These are phyloP conservation scores for Dothiorella sarmentorum DNA, from an alignment of 2,329 filamentous ascomycete species.

Conservation along the genomic window DNA sequence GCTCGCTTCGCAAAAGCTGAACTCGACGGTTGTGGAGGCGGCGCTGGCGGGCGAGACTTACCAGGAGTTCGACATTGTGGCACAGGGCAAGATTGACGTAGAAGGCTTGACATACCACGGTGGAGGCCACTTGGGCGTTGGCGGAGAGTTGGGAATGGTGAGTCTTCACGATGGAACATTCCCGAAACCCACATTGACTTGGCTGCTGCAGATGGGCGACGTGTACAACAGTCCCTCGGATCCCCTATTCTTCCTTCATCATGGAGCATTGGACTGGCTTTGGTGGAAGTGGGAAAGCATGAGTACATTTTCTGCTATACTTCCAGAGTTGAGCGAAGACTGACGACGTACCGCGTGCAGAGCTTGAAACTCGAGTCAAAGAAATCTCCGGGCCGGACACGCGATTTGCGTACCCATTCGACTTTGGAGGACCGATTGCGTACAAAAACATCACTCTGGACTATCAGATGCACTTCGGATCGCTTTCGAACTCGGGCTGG, in stretches of 20 bases:
- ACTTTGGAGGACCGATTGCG: slow-evolving; percentile 9
- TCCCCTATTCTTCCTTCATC: slow-evolving; percentile 40
- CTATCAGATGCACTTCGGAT: slow-evolving; percentile 15
- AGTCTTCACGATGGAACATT: neutral
- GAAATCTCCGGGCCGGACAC: slow-evolving; percentile 21
- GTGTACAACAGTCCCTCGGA: neutral
- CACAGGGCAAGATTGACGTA: neutral
- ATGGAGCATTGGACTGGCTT: slow-evolving; percentile 47
- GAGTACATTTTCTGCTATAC: neutral
- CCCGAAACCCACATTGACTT: neutral
- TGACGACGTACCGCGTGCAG: slow-evolving; percentile 22
- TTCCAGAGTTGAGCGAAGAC: neutral
- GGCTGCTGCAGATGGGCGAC: neutral
- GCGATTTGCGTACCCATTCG: slow-evolving; percentile 13
- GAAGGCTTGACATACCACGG: slow-evolving; percentile 33
- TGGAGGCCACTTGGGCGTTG: slow-evolving; percentile 47
- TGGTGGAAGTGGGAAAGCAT: slow-evolving; percentile 52
- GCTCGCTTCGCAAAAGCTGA: slow-evolving; percentile 12
- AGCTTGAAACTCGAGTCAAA: slow-evolving; percentile 32
- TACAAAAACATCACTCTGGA: slow-evolving; percentile 14
- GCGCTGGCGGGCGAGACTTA: neutral
- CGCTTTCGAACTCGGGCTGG: slow-evolving; percentile 2
- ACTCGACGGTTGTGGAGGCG: slow-evolving; percentile 1
- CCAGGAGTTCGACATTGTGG: slow-evolving; percentile 5
- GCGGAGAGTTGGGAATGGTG: neutral